Evolutionary conservation across 2,329 filamentous ascomycete species (phyloP), one percentile per base, ranked within the genome.

Genomic region (Zopfia rhizophila): DNA sequence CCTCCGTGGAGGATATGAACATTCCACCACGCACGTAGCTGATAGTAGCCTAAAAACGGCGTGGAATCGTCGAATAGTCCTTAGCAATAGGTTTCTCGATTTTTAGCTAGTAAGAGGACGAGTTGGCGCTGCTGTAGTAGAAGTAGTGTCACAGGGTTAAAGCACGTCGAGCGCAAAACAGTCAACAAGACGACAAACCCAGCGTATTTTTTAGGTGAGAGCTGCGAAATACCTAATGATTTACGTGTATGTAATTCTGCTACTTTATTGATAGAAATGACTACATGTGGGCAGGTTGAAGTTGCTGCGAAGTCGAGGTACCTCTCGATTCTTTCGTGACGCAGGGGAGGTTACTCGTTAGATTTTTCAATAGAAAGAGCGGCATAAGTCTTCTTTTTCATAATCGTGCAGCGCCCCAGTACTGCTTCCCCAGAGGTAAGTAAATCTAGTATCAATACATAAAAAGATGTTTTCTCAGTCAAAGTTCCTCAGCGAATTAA

Each of bases 301-400:
- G 18, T 24, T 21, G 6, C 18, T 37, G 7, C 17, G n/a, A 22
- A 37, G 17, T 37, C 18, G 18, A 37, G n/a, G 33, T 37, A 37
- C 18, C 33, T 24, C 7, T 37, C 17, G 18, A 23, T 37, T 37
- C 18, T 13, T 37, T 37, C 33, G 33, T 18, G 33, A 37, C n/a
- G 38, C 32, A 28, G 28, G 38, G 37, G 37, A 40, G 37, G 37
- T 40, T 40, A 40, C 18, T n/a, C n/a, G n/a, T n/a, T n/a, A n/a
- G n/a, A n/a, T n/a, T n/a, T n/a, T n/a, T n/a, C n/a, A n/a, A n/a
- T n/a, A n/a, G n/a, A n/a, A n/a, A n/a, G n/a, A n/a, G n/a, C n/a
- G n/a, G n/a, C n/a, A n/a, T n/a, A n/a, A n/a, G n/a, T n/a, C n/a
- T n/a, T n/a, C n/a, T n/a, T n/a, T n/a, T n/a, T n/a, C n/a, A n/a